Base-by-base conservation (phyloP, 257 asterid species). In the Fraxinus pennsylvanica region DNA sequence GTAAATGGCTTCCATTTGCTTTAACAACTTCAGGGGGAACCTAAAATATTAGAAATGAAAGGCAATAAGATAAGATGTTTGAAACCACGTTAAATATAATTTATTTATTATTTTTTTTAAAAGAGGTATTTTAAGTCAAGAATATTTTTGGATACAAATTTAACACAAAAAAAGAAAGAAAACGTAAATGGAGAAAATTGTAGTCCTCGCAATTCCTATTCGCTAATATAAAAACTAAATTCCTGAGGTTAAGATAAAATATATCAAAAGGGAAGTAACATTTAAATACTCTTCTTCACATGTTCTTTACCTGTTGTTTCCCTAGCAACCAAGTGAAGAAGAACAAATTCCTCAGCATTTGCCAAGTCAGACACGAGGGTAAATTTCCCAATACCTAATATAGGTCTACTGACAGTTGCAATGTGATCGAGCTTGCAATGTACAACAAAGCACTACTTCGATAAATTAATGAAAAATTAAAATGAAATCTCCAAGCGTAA, bases 1-100 rank as follows among this genome's bases (percentile, higher is more conserved):
- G 99, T 81, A 96, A 82, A 72, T 77, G 87, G 27, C 75, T 79
- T 27, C 92, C 90, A 84, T 87, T 89, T 78, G 89, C 86, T 83
- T 87, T 86, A 38, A 54, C 90, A 74, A 74, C 89, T 43, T 93
- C 97, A 71, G 90, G 75, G 61, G 91, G 88, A 80, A 87, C 93
- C 99, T 96, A 84, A 75, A 79, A 72, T 82, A 79, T 75, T 8
- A 78, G 70, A 33, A 71, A 59, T 61, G 35, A 57, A 78, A 33
- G 78, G 50, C 13, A 69, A 50, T 45, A 19, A 80, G 75, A 47
- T 50, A 65, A 85, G 80, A 82, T 52, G 33, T 35, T 54, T 29
- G 52, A 36, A 41, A 72, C 67, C 25, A 73, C 71, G 69, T 54
- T 36, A 63, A 32, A 22, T 17, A 73, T 63, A 39, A 39, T 36